Percentiles rank a stretch among this genome's conserved stretches.
These are phyloP conservation scores for Xerophyta viscosa DNA, from an alignment of 106 monocot genomes.

Conservation along the genomic window DNA sequence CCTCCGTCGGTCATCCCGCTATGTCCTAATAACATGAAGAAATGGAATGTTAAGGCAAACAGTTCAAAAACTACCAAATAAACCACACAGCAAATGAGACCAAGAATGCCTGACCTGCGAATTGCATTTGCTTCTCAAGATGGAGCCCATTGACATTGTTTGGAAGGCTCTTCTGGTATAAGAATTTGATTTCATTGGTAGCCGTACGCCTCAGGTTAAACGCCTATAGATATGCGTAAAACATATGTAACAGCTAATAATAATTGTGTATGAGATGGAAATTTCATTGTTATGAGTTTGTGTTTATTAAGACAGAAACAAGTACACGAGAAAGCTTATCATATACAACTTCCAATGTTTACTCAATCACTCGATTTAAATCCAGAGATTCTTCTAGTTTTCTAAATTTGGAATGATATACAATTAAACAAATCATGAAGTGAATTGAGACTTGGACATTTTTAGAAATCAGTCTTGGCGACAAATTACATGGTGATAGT, in stretches of 20 bases:
- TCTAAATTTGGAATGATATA: too few relatives aligned
- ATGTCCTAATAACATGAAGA: constrained; percentile 30
- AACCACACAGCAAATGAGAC: not conserved
- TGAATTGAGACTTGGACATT: too few relatives aligned
- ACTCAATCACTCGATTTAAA: too few relatives aligned
- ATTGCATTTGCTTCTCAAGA: constrained; percentile 83
- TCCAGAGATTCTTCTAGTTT: too few relatives aligned
- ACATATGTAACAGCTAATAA: not conserved
- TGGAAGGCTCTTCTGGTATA: constrained; percentile 12
- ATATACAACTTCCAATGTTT: too few relatives aligned
- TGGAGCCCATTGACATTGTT: constrained; percentile 50
- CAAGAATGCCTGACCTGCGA: constrained; percentile 42
- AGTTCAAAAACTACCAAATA: not conserved
- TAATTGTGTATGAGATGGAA: not conserved
- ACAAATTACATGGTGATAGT: too few relatives aligned
- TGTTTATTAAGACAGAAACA: too few relatives aligned
- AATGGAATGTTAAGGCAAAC: not conserved
- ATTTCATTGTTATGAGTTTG: not conserved
- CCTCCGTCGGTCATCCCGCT: constrained; percentile 58
- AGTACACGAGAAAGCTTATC: too few relatives aligned
- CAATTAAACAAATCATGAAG: too few relatives aligned
- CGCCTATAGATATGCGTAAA: constrained; percentile 42
- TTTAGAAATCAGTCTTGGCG: too few relatives aligned
- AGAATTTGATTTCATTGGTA: constrained; percentile 18
- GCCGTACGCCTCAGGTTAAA: constrained; percentile 68